A percentile compares a stretch with the other conserved stretches of the same genome.
Evolutionary conservation across 495 filamentous ascomycete genomes (phyloP).

Genomic region (Neurospora sp.): DNA sequence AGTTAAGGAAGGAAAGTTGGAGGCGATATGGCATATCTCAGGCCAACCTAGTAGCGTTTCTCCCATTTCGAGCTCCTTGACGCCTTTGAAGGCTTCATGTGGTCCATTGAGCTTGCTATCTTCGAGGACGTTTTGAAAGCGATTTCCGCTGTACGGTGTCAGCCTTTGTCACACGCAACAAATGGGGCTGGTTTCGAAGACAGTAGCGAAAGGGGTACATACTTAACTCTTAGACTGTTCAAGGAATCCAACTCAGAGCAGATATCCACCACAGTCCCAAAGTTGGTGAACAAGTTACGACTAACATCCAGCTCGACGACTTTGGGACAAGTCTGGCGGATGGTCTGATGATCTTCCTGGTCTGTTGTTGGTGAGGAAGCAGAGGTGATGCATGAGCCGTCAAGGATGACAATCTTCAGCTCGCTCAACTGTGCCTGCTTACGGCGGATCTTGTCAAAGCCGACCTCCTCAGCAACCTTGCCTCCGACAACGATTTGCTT

Average conservation of each 20-base stretch:
- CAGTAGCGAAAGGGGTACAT: constrained; percentile 18
- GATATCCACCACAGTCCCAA: constrained; percentile 56
- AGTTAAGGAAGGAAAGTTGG: constrained; percentile 50
- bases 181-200: constrained; percentile 1
- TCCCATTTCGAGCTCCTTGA: constrained; percentile 64
- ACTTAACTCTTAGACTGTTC: constrained; percentile 62
- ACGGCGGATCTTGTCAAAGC: constrained; percentile 83
- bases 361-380: constrained; percentile 25
- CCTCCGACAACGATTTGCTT: constrained; percentile 58
- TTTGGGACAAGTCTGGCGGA: constrained; percentile 45
- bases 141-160: constrained; percentile 53
- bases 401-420: constrained; percentile 70
- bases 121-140: constrained; percentile 43
- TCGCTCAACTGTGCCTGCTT: constrained; percentile 69
- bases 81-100: constrained; percentile 35
- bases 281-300: constrained; percentile 64
- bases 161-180: background rate
- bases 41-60: constrained; percentile 64
- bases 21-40: constrained; percentile 43
- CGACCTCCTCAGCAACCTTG: constrained; percentile 89
- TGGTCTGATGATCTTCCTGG: constrained; percentile 15
- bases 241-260: constrained; percentile 55
- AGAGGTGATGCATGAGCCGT: constrained; percentile 53
- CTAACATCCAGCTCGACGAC: constrained; percentile 80
- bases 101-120: constrained; percentile 25